Base-by-base conservation (phyloP, 2,329 filamentous ascomycete genomes). In the Exophiala xenobiotica region DNA sequence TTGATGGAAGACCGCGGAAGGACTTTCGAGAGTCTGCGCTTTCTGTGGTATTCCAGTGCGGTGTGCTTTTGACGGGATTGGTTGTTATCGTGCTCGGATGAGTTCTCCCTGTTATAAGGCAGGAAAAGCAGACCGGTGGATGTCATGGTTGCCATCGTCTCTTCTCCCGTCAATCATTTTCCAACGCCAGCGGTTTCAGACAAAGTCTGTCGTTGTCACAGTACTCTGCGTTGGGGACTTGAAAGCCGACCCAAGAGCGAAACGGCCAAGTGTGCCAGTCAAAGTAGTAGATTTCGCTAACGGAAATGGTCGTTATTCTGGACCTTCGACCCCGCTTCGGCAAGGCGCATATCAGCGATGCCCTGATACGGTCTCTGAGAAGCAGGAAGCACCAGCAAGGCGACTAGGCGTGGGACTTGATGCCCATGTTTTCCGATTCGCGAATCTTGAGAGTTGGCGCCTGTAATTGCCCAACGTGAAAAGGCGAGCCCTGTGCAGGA, bases 11-110 rank as follows among this genome's bases (percentile, higher is more conserved):
- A 12, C 20, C 38, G 38, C 9, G 19, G 20, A 11, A 22, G 38
- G 38, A 9, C 20, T 23, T 40, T 40, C 9, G 38, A 40, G 7
- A 40, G n/a, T 23, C 20, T 20, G n/a, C 38, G 19, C 20, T 40
- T 40, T 24, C 38, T 40, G 20, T 40, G 38, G 14, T 40, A 40
- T 40, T 40, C 38, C 22, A 20, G 38, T 23, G 38, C 38, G 4
- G 38, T 23, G 22, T 40, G 38, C 23, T 40, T 20, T n/a, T 40
- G 38, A 11, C 38, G 38, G 7, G 38, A 40, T 40, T 40, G 19
- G 20, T n/a, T 20, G 20, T 14, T 40, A 20, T 35, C 31, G 18
- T 35, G 8, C 5, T 16, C n/a, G 12, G 18, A 35, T 5, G 31
- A 14, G 4, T 35, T 35, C 31, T 35, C 18, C n/a, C 18, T 14